Evolutionary conservation across 306 rosid genomes (phyloP), one percentile per base, ranked within the genome.

Genomic region (Prunus padus): DNA sequence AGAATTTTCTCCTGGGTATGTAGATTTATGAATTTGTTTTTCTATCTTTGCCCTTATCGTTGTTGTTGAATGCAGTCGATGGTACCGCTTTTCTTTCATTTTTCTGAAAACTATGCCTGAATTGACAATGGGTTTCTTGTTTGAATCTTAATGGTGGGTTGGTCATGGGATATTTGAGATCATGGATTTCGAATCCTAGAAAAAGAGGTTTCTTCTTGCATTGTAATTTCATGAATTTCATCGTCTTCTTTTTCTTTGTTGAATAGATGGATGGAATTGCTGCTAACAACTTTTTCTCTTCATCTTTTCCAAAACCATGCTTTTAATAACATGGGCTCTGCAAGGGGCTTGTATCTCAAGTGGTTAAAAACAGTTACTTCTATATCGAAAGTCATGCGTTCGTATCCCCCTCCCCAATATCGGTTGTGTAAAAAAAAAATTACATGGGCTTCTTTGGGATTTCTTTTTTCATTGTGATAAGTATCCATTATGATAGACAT

Each of bases 1-100:
- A 15, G 4, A 6, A 37, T 50, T 50, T 45, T 30, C 40, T 65
- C 65, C 65, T 65, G 65, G 50, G 22, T 65, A 31, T 3, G 16
- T 65, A 26, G 30, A 30, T 49, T 31, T 52, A 20, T 67, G 37
- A 59, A 59, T n/a, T 65, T 45, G 4, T 42, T 14, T 28, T 11
- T 9, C 44, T 8, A 50, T 50, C 1, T 20, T 45, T 42, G 31
- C 1, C 19, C 4, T 11, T 20, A 11, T 65, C 28, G 10, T 42
- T 65, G 50, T 37, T 67, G 22, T 45, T 67, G 56, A 67, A 46
- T 46, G 72, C 31, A 42, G 56, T 67, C 0, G 37, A 67, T 67
- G 56, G 1, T 0, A 14, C 8, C 22, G 1, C 15, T 4, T 68
- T 69, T 26, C 59, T 11, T 8, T 49, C 0, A n/a, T 6, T 49